These are phyloP conservation scores for Mortierella sp. DNA, from an alignment of 371 early-diverging fungal genomes.

Conservation along the genomic window DNA sequence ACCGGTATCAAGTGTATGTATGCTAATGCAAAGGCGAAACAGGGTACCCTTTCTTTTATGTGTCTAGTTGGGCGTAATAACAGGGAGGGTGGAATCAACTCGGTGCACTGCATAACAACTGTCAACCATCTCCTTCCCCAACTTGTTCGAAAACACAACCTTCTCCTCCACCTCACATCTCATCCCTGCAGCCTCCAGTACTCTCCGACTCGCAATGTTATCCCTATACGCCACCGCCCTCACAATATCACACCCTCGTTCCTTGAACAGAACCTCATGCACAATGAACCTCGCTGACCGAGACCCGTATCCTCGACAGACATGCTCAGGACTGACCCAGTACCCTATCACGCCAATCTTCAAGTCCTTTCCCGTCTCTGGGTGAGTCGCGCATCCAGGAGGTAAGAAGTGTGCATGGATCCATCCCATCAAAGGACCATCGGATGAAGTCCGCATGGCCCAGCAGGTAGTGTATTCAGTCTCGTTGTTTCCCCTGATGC, in stretches of 20 bases:
- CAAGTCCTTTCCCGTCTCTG: background rate
- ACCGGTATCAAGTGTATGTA: background rate
- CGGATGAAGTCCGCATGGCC: conserved; percentile 19
- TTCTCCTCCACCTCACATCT: conserved; percentile 7
- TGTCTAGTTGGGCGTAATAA: background rate
- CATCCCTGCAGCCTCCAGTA: conserved; percentile 16
- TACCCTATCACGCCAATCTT: conserved; percentile 16
- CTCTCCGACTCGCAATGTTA: conserved; percentile 13
- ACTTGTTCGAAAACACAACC: conserved; percentile 1
- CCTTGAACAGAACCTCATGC: conserved; percentile 15
- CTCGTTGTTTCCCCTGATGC: background rate
- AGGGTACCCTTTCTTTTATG: background rate
- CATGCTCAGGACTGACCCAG: conserved; percentile 24
- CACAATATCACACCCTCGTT: conserved; percentile 2
- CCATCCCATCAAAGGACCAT: conserved; percentile 18
- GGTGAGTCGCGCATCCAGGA: background rate
- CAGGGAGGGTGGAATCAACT: background rate
- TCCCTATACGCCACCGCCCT: conserved; percentile 11
- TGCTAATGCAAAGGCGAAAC: background rate
- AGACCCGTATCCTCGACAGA: conserved; percentile 9
- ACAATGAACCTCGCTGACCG: conserved; percentile 14
- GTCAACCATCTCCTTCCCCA: background rate
- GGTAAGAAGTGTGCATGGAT: conserved; percentile 13
- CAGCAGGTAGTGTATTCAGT: conserved; percentile 3
- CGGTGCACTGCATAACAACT: conserved; percentile 8